phyloP scores from a whole-genome alignment of 805 yeast genomes.

The Diddensiella transvaalensis region DNA sequence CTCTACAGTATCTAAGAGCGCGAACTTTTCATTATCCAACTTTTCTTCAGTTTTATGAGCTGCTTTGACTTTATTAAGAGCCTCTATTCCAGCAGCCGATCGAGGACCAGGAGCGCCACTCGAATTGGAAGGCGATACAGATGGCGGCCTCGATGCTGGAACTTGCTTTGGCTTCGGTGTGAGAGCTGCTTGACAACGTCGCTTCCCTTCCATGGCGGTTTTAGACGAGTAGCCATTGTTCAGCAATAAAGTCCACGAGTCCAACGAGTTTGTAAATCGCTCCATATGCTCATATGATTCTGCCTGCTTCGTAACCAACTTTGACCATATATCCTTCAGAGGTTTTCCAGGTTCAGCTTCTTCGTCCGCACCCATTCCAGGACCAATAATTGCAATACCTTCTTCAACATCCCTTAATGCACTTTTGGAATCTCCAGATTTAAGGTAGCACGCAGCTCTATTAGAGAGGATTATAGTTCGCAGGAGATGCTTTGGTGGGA shows the following conservation, averaged over 20 bases:
- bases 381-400: constrained; percentile 44
- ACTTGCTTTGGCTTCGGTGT: constrained; percentile 33
- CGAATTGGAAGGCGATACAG: constrained; percentile 13
- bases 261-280: constrained; percentile 59
- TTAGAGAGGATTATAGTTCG: constrained; percentile 72
- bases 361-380: constrained; percentile 38
- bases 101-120: constrained; percentile 26
- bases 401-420: constrained; percentile 46
- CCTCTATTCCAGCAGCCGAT: constrained; percentile 39
- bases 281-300: constrained; percentile 84
- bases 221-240: constrained; percentile 64
- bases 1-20: constrained; percentile 61
- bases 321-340: constrained; percentile 68
- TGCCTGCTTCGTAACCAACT: constrained; percentile 66
- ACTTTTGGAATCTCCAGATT: constrained; percentile 63
- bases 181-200: constrained; percentile 67
- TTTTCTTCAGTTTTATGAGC: constrained; percentile 44
- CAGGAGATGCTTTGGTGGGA: constrained; percentile 64
- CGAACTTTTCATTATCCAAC: constrained; percentile 55
- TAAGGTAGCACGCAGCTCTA: constrained; percentile 61
- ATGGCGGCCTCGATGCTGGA: constrained; percentile 5
- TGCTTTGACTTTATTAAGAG: constrained; percentile 49
- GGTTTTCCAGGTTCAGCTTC: constrained; percentile 48
- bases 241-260: constrained; percentile 57
- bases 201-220: constrained; percentile 70